Base-by-base conservation (phyloP, 2,329 filamentous ascomycete genomes). In the Botryosphaeria agaves region DNA sequence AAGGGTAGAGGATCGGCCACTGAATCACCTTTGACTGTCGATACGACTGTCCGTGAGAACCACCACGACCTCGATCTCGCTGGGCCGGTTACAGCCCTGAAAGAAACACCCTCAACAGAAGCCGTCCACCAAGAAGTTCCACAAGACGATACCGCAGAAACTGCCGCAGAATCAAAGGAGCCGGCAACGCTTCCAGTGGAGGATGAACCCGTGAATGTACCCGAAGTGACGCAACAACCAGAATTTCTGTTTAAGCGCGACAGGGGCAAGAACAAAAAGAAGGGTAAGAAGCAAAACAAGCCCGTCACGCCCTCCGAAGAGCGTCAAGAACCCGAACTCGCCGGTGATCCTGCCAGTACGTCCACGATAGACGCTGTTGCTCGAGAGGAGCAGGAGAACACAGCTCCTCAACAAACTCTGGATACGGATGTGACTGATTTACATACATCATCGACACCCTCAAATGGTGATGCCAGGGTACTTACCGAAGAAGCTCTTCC, bases 251-350 rank as follows among this genome's bases (percentile, higher is more conserved):
- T 14, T 15, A 9, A 23, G 21, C 21, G 21, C 16, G 37, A 34
- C 30, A 44, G 43, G 29, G 38, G 36, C 3, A 48, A 47, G 30
- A 14, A 14, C 8, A 28, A 28, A 9, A 14, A 15, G 25, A 44
- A 42, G 33, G 26, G 26, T 16, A 25, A 34, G 25, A 29, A 32
- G 20, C n/a, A n/a, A 19, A 29, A 35, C 12, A 19, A 32, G 9
- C 30, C 23, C 24, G 33, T 14, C 12, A 20, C 12, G 5, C 16
- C n/a, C n/a, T 11, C 15, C 3, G 26, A 27, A 14, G 26, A 27
- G 9, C 12, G n/a, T 17, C 9, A 11, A 14, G 26, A 27, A 27
- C 26, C 21, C 12, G 12, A 9, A 23, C 4, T 4, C 21, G 9
- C 21, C 12, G 12, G 21, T 12, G 4, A 7, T 23, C 21, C 7